Base-by-base conservation (phyloP, 2,329 filamentous ascomycete genomes). In the Hymenoscyphus linearis region DNA sequence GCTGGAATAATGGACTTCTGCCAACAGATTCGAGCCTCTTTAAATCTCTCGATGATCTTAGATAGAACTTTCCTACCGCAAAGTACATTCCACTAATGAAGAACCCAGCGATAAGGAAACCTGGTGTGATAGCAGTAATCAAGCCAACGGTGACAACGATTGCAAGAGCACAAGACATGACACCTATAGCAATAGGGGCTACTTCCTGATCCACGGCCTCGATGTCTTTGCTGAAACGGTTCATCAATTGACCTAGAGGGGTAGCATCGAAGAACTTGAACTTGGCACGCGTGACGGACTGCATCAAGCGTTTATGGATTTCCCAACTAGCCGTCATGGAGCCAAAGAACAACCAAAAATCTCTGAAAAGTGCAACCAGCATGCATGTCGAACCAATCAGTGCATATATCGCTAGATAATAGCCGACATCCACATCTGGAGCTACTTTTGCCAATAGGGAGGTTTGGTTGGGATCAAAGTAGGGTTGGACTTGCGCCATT, bases 261-360 rank as follows among this genome's bases (percentile, higher is more conserved):
- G 95, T 99, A 1, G 93, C 89, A 71, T 99, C 95, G 71, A 99
- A 99, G 78, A 99, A 99, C 72, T 90, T 92, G 80, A 99, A 98
- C 73, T 92, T 93, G 34, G 95, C 95, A 67, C 93, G 86, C 14
- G 91, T 89, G 26, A 99, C 86, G 1, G 89, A 82, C 31, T 84
- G 81, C 73, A 99, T 88, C 59, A 99, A 80, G 37, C 84, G 80
- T 66, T 87, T 82, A 73, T 99, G 95, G 22, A 99, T 85, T 67
- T 86, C 87, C 78, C 85, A 88, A 27, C 95, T 98, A 2, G 95
- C 95, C 27, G 87, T 88, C 54, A 98, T 80, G 5, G 95, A 97
- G 2, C 95, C 95, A 72, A 88, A 90, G 78, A 99, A 99, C 27
- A 99, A 82, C 77, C 96, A 91, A 54, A 89, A 81, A 73, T 99